phyloP scores from a whole-genome alignment of 805 yeast genomes.

The Ogataea pini region DNA sequence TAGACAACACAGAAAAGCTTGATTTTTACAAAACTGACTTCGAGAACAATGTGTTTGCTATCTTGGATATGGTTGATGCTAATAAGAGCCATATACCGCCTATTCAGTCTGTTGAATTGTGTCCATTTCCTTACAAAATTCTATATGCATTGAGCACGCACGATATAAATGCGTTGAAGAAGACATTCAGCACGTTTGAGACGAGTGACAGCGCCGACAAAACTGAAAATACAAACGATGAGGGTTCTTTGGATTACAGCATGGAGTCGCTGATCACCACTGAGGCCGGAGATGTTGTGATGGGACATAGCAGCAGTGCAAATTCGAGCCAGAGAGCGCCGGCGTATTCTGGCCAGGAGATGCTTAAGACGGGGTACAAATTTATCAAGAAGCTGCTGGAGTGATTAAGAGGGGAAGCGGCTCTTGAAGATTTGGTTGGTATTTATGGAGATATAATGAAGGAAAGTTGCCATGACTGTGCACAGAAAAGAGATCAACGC shows the following conservation, averaged over 20 bases:
- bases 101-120: constrained; percentile 60
- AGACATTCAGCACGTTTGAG: constrained; percentile 25
- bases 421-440: too few relatives aligned
- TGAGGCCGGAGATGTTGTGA: constrained; percentile 28
- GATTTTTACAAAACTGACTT: constrained; percentile 40
- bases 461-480: too few relatives aligned
- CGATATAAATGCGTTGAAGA: constrained; percentile 29
- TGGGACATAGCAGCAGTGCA: constrained; percentile 13
- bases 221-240: constrained; percentile 8
- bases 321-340: constrained; percentile 12
- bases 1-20: constrained; percentile 19
- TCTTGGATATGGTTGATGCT: constrained; percentile 53
- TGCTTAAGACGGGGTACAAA: constrained; percentile 36
- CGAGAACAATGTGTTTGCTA: constrained; percentile 41
- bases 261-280: constrained; percentile 31
- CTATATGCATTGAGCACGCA: constrained; percentile 29
- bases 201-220: constrained; percentile 12
- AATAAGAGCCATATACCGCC: constrained; percentile 74
- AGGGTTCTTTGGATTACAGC: constrained; percentile 22
- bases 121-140: constrained; percentile 63
- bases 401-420: too few relatives aligned
- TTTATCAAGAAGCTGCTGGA: constrained; percentile 42
- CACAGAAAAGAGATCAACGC: too few relatives aligned
- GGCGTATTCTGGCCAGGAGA: constrained; percentile 32
- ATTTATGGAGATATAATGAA: too few relatives aligned